phyloP scores from a whole-genome alignment of 2,329 filamentous ascomycete genomes.

The Curvularia eragrostidis region DNA sequence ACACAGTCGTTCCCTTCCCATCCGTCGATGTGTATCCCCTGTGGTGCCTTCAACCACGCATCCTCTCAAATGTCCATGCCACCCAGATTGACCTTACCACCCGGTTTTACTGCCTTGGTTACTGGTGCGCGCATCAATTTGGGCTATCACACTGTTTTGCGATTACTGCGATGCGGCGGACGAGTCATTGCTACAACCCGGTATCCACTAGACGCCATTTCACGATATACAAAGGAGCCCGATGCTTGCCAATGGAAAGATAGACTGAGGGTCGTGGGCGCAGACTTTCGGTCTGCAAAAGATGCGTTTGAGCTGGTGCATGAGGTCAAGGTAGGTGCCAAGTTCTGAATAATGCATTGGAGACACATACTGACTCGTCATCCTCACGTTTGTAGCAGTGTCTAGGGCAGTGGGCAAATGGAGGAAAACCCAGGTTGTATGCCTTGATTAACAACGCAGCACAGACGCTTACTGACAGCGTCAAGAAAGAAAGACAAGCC shows the following conservation, averaged over 20 bases:
- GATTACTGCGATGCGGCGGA: slow-evolving; percentile 20
- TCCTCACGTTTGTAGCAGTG: slow-evolving; percentile 2
- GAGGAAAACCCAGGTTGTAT: slow-evolving; percentile 10
- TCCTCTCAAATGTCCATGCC: slow-evolving; percentile 15
- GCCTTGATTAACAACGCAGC: slow-evolving; percentile 20
- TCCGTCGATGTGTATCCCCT: slow-evolving; percentile 17
- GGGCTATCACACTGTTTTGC: slow-evolving; percentile 18
- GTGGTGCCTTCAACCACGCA: slow-evolving; percentile 16
- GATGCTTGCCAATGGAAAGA: slow-evolving; percentile 11
- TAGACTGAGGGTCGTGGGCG: slow-evolving; percentile 12
- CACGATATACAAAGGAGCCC: slow-evolving; percentile 13
- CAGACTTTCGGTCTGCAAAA: slow-evolving; percentile 14
- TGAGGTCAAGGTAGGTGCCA: slow-evolving; percentile 9
- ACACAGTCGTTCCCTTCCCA: slow-evolving; percentile 8
- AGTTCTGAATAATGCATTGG: neutral
- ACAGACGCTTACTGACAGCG: slow-evolving; percentile 23
- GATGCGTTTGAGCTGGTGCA: slow-evolving; percentile 15
- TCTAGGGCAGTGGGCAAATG: slow-evolving; percentile 7
- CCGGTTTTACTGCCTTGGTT: slow-evolving; percentile 17
- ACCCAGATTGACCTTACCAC: slow-evolving; percentile 7
- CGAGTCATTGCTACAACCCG: slow-evolving; percentile 18
- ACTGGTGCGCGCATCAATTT: slow-evolving; percentile 23
- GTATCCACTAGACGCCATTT: slow-evolving; percentile 18
- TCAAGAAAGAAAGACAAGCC: slow-evolving; percentile 15
- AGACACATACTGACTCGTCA: neutral